phyloP scores from a whole-genome alignment of 306 rosid genomes.

The Prunus kanzakura region DNA sequence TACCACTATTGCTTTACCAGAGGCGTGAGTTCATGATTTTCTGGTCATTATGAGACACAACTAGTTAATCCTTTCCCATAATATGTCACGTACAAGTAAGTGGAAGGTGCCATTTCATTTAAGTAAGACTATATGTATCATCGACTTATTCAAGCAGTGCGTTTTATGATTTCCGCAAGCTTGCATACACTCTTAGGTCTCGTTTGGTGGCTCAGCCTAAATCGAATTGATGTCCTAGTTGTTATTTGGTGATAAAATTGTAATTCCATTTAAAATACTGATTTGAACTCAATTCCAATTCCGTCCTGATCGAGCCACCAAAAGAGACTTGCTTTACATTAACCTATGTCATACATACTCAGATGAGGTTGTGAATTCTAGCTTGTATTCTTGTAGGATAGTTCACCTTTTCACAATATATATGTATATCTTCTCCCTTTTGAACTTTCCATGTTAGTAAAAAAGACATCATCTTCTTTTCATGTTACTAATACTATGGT shows the following conservation, averaged over 20 bases:
- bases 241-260: too few species aligned
- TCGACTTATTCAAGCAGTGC: too few species aligned
- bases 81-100: not conserved
- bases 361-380: not conserved
- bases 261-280: accelerated
- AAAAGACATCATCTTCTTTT: slow-evolving; percentile 1
- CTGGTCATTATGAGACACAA: not conserved
- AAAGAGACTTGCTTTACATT: too few species aligned
- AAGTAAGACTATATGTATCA: not conserved
- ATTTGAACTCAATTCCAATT: too few species aligned
- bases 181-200: too few species aligned
- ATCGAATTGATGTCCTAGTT: too few species aligned
- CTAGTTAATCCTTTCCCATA: not conserved
- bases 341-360: not conserved
- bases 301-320: too few species aligned
- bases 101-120: not conserved
- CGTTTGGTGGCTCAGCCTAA: too few species aligned
- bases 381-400: not conserved
- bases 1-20: not conserved
- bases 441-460: not conserved
- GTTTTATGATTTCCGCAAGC: too few species aligned
- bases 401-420: not conserved
- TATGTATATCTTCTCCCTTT: not conserved
- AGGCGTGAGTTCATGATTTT: not conserved
- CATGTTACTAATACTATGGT: too few species aligned